phyloP scores from a whole-genome alignment of 1,284 basidiomycete genomes.

The Irpex lacteus region DNA sequence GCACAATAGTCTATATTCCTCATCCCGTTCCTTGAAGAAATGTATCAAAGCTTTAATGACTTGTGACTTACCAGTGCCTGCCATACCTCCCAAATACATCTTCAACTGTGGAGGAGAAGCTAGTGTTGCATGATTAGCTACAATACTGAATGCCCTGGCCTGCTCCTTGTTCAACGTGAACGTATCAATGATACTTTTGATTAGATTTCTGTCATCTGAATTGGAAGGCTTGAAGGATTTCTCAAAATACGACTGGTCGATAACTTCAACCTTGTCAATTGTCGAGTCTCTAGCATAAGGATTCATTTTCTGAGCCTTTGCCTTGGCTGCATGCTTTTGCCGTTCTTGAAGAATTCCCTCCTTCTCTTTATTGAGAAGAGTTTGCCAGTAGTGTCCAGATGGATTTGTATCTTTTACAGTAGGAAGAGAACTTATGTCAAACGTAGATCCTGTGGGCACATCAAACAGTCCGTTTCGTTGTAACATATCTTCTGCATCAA shows the following conservation, averaged over 20 bases:
- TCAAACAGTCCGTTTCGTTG: too few species aligned
- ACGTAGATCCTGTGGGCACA: too few species aligned
- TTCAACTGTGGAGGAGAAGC: conserved; percentile 19
- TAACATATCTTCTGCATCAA: too few species aligned
- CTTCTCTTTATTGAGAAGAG: neutral
- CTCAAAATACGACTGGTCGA: neutral
- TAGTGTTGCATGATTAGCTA: neutral
- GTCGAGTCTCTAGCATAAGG: neutral
- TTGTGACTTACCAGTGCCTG: too few species aligned
- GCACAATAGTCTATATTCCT: conserved; percentile 8
- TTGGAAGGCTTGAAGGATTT: neutral
- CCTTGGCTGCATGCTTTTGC: neutral
- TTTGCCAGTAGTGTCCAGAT: neutral
- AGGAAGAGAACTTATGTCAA: too few species aligned
- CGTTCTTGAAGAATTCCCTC: neutral
- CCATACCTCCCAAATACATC: conserved; percentile 33
- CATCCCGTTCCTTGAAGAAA: conserved; percentile 7
- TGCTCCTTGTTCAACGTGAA: conserved; percentile 13
- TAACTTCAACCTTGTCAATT: neutral
- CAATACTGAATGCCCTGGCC: conserved; percentile 5
- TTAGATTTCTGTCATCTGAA: neutral
- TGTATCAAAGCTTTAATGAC: conserved; percentile 28
- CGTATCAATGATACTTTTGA: neutral
- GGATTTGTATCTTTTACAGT: neutral
- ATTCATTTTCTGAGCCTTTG: neutral